Conservation (phyloP, 2,329 filamentous ascomycete genomes). For the Gaeumannomyces tritici region DNA sequence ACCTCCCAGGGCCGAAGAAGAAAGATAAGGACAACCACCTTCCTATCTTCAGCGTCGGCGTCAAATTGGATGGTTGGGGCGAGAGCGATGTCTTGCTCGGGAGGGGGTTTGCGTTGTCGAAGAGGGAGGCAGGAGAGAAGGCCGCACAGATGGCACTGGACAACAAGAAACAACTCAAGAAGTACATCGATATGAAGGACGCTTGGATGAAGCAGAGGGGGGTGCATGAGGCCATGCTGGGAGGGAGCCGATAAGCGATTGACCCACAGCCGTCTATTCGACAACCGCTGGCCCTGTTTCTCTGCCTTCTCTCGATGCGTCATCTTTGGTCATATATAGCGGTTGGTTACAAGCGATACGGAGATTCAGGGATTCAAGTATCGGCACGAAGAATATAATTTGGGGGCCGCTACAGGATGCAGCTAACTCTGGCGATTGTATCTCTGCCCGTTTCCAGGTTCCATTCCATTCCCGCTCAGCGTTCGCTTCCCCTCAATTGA, state of each 20-base stretch:
- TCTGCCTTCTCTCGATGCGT: neutral
- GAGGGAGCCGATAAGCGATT: too few species aligned
- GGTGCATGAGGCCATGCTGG: neutral
- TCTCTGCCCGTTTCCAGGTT: too few species aligned
- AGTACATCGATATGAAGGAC: constrained; percentile 37
- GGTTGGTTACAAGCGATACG: neutral
- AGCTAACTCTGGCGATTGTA: too few species aligned
- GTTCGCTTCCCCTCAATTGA: neutral
- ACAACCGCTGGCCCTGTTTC: neutral
- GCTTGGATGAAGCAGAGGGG: constrained; percentile 14
- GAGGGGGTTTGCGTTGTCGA: constrained; percentile 52
- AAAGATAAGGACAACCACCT: constrained; percentile 45
- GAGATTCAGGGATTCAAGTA: neutral
- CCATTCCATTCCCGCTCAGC: too few species aligned
- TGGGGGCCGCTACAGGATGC: too few species aligned
- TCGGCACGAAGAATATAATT: neutral
- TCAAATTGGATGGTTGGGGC: constrained; percentile 60
- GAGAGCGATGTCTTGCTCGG: constrained; percentile 50
- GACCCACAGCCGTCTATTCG: neutral
- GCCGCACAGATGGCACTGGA: constrained; percentile 55
- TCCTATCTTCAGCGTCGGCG: constrained; percentile 51
- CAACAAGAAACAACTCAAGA: constrained; percentile 54
- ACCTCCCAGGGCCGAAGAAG: constrained; percentile 39
- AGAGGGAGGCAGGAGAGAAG: constrained; percentile 58
- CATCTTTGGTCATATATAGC: neutral